Evolutionary conservation across 371 early-diverging fungal species (phyloP).

Genomic region (Batrachochytrium dendrobatidis): DNA sequence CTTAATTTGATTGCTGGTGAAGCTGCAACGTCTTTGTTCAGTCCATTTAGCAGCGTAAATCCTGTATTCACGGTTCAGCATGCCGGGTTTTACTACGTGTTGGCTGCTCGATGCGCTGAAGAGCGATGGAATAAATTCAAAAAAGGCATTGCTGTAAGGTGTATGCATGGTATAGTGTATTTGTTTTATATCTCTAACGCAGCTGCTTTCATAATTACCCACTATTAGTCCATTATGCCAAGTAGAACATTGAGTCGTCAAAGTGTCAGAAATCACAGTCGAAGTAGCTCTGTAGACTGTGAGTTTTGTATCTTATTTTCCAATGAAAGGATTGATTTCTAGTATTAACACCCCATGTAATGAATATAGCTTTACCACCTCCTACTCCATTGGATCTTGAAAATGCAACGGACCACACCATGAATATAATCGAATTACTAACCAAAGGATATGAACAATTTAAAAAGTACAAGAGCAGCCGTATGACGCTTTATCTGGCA

Average conservation of each 20-base stretch:
- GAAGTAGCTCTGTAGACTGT: neutral
- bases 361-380: neutral
- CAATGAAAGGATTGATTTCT: neutral
- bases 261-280: neutral
- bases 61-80: constrained; percentile 59
- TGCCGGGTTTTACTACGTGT: constrained; percentile 76
- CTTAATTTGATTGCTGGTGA: constrained; percentile 25
- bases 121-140: constrained; percentile 47
- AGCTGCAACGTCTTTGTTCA: constrained; percentile 15
- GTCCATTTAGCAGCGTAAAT: constrained; percentile 24
- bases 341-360: neutral
- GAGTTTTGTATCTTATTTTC: no score
- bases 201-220: neutral
- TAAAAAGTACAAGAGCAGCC: constrained; percentile 58
- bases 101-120: constrained; percentile 70
- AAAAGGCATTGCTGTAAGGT: constrained; percentile 16
- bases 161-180: neutral
- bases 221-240: neutral
- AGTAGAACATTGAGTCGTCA: neutral
- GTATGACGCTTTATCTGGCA: constrained; percentile 79
- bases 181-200: neutral
- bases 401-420: constrained; percentile 42
- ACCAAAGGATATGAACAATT: constrained; percentile 86
- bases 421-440: constrained; percentile 64
- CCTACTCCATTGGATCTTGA: constrained; percentile 1